A percentile compares a stretch with the other conserved stretches of the same genome.
These are phyloP conservation scores for Acacia crassicarpa DNA, from an alignment of 306 rosid species.

Conservation along the genomic window DNA sequence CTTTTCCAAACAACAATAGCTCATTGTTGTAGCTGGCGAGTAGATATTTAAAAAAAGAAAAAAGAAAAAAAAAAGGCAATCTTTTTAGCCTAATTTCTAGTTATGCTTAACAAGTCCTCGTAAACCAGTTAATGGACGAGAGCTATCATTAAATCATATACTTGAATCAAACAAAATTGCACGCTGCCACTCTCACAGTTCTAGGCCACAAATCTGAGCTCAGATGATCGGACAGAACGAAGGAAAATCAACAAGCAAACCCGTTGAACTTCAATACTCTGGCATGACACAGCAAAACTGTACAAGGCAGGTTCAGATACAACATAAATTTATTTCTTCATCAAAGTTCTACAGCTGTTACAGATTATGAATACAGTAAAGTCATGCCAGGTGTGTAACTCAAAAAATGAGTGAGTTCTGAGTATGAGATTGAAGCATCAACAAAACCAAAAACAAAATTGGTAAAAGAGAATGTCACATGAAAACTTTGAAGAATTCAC, in stretches of 20 bases:
- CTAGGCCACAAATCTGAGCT: not conserved
- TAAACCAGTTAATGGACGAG: not conserved
- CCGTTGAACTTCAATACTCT: not conserved
- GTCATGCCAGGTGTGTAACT: not conserved
- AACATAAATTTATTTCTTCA: slow-evolving; percentile 21
- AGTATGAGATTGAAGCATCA: not conserved
- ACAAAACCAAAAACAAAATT: slow-evolving; percentile 20
- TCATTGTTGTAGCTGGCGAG: not conserved
- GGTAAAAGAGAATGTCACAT: not conserved
- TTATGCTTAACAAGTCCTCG: no score
- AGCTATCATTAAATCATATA: not conserved
- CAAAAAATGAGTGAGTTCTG: not conserved
- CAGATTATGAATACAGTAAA: not conserved
- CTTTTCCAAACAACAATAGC: not conserved
- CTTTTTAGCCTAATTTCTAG: not conserved
- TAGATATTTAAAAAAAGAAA: no score
- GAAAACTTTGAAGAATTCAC: slow-evolving; percentile 32
- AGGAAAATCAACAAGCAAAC: not conserved
- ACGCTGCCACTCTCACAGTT: not conserved
- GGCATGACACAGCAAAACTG: not conserved
- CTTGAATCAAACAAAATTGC: not conserved
- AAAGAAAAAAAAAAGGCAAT: not conserved
- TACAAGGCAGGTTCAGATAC: not conserved
- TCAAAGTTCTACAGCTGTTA: slow-evolving; percentile 15
- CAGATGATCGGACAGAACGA: not conserved